Conservation (phyloP, 2,329 filamentous ascomycete species). For the Xylaria arbuscula region DNA sequence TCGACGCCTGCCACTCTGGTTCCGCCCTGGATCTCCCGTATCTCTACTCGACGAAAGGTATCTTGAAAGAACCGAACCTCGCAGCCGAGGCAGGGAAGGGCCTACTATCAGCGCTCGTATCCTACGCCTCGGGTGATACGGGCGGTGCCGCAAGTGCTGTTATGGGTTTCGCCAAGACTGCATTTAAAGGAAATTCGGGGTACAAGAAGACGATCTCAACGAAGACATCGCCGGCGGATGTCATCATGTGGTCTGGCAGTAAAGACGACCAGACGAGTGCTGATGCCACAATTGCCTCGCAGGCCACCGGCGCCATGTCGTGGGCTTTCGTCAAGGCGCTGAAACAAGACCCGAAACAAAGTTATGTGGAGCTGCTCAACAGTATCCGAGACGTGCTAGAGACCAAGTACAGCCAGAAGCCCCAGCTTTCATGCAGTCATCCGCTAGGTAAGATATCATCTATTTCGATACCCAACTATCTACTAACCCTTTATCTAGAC, state of each 20-base stretch:
- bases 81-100: slow-evolving; percentile 75
- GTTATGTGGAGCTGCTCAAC: slow-evolving; percentile 96
- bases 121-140: slow-evolving; percentile 77
- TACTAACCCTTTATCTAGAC: slow-evolving; percentile 55
- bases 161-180: slow-evolving; percentile 89
- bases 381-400: slow-evolving; percentile 93
- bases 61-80: slow-evolving; percentile 75
- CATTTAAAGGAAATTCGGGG: slow-evolving; percentile 81
- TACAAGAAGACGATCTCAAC: slow-evolving; percentile 84
- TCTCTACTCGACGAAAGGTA: slow-evolving; percentile 75
- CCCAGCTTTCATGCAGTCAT: slow-evolving; percentile 96
- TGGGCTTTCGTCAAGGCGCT: slow-evolving; percentile 95
- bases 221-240: slow-evolving; percentile 94
- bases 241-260: slow-evolving; percentile 97
- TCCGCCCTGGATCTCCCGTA: slow-evolving; percentile 75
- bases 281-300: slow-evolving; percentile 88
- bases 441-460: slow-evolving; percentile 78
- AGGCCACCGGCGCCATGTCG: slow-evolving; percentile 97
- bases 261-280: slow-evolving; percentile 97
- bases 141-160: slow-evolving; percentile 83
- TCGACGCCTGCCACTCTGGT: slow-evolving; percentile 75
- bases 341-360: slow-evolving; percentile 97
- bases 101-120: slow-evolving; percentile 68
- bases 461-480: not conserved
- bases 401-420: slow-evolving; percentile 91